These are phyloP conservation scores for Paulownia fortunei DNA, from an alignment of 257 asterid species.

Conservation along the genomic window DNA sequence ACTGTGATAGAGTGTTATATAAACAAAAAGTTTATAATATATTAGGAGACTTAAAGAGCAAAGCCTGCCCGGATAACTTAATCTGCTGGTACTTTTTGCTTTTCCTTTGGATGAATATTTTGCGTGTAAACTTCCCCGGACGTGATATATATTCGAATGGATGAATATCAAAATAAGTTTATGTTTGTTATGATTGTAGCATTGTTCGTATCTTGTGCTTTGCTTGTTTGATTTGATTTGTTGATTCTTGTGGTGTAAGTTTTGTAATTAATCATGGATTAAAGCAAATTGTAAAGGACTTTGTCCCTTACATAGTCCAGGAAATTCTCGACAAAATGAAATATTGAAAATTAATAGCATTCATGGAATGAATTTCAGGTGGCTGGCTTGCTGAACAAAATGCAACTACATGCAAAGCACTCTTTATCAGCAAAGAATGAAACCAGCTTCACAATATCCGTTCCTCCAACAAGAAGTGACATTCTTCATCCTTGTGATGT, in stretches of 20 bases:
- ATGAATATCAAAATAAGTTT: neutral
- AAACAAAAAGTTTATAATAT: neutral
- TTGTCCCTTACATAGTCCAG: neutral
- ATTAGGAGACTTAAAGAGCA: neutral
- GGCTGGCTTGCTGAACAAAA: constrained; percentile 65
- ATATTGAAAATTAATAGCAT: constrained; percentile 26
- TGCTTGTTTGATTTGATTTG: neutral
- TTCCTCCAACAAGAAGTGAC: constrained; percentile 96
- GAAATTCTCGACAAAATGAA: neutral
- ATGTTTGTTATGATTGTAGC: neutral
- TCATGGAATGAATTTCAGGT: constrained; percentile 56
- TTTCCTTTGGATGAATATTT: neutral
- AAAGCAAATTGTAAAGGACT: neutral
- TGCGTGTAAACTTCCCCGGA: neutral
- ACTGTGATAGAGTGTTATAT: neutral
- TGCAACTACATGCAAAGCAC: constrained; percentile 77
- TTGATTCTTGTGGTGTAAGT: neutral
- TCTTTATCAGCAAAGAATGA: constrained; percentile 54
- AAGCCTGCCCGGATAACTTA: neutral
- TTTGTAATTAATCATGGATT: neutral
- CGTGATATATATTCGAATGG: neutral
- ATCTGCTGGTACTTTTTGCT: neutral
- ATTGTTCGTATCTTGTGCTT: neutral
- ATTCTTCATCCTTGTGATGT: constrained; percentile 97
- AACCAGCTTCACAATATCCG: constrained; percentile 62